These are phyloP conservation scores for Notholithocarpus densiflorus DNA, from an alignment of 306 rosid genomes.

Conservation along the genomic window DNA sequence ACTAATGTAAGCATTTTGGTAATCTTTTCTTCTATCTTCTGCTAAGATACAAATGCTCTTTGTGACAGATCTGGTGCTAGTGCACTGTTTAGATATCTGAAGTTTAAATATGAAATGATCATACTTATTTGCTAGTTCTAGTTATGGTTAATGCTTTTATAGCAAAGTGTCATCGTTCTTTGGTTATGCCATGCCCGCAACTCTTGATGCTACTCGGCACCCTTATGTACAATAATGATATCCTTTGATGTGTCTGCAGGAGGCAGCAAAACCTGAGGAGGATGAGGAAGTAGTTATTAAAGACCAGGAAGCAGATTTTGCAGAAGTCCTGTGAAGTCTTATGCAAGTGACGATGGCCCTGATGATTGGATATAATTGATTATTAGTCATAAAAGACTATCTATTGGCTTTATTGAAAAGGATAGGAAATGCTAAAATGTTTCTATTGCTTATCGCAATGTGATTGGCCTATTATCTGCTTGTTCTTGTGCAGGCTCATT, in stretches of 20 bases:
- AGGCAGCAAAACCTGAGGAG: slow-evolving; percentile 35
- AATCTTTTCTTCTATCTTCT: slow-evolving; percentile 21
- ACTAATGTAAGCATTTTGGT: not conserved
- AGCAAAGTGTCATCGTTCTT: not conserved
- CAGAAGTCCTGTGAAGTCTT: slow-evolving; percentile 43
- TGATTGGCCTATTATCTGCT: too few relatives aligned
- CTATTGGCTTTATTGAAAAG: not conserved
- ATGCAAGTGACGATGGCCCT: slow-evolving; percentile 40
- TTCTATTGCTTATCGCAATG: too few relatives aligned
- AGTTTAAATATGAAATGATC: not conserved
- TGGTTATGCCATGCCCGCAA: not conserved
- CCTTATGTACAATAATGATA: not conserved
- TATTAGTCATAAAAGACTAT: slow-evolving; percentile 14
- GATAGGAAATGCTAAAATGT: not conserved
- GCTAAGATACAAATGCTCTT: not conserved
- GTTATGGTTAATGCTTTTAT: not conserved
- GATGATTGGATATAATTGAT: slow-evolving; percentile 39
- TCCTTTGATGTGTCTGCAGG: slow-evolving; percentile 36
- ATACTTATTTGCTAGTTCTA: not conserved
- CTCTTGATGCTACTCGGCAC: not conserved
- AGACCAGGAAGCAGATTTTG: slow-evolving; percentile 39
- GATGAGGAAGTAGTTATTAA: slow-evolving; percentile 22
- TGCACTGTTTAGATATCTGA: not conserved
- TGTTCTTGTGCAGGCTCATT: too few relatives aligned
- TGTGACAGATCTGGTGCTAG: not conserved